Evolutionary conservation across 768 basidiomycete species (phyloP), one percentile per base, ranked within the genome.

Genomic region (Trametes sanguinea): DNA sequence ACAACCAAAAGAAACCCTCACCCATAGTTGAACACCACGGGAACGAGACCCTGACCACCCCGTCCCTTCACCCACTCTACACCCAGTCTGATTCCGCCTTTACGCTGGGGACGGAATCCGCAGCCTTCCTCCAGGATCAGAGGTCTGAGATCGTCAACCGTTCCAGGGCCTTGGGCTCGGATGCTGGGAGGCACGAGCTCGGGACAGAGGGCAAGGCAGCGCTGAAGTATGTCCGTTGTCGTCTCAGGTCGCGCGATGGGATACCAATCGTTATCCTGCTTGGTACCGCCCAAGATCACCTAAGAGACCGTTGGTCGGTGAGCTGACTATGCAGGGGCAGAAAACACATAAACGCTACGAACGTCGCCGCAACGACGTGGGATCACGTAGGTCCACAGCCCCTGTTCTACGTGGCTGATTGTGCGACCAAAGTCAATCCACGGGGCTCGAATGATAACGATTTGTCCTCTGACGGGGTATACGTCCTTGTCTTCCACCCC

Each of bases 21-120:
- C 83, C 88, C 87, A 65, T 89, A 87, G 69, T 90, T 87, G 66
- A 85, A 78, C 0, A 88, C 77, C 29, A 87, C 70, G 0, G 85
- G 84, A 14, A 85, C 72, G 58, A 67, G 74, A 17, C 63, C 16
- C 66, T 69, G 64, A 17, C 68, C 54, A n/a, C 66, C 64, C 35
- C 65, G 58, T 74, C 74, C 27, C 80, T 51, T 42, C 3, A 57
- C 65, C 75, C 74, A 79, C 39, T 81, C 82, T 0, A 72, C 71
- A 43, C 83, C 86, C 2, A 90, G 73, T 29, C 89, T 74, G 35
- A 92, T 77, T 0, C 90, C 89, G n/a, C 85, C 87, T 43, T 83
- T 85, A 57, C 91, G 76, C 1, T 74, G 82, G 0, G 90, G 91
- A 3, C 90, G 78, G 50, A 92, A 73, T 2, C 91, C 91, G 65